These are phyloP conservation scores for Backusella luteola DNA, from an alignment of 192 early-diverging fungal species.

Conservation along the genomic window DNA sequence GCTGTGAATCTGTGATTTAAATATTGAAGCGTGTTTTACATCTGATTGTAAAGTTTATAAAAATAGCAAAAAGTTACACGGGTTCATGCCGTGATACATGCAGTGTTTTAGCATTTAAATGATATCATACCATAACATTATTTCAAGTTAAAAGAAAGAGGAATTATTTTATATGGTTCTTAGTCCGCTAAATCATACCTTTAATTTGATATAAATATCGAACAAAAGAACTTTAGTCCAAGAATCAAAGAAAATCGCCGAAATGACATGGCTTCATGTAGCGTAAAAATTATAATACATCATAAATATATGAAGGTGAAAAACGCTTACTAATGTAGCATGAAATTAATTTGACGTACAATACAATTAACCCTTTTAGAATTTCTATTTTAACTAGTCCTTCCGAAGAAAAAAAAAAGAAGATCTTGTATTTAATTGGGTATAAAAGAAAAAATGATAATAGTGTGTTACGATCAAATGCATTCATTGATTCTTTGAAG, in stretches of 20 bases:
- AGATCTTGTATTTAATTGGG: not conserved
- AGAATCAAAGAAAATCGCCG: not conserved
- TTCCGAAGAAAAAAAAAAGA: not conserved
- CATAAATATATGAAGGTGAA: not conserved
- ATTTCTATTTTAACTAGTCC: not conserved
- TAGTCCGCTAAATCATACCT: too few relatives aligned
- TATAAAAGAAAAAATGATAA: not conserved
- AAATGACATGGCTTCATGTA: not conserved
- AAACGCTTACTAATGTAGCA: not conserved
- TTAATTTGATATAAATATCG: not conserved
- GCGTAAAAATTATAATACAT: not conserved
- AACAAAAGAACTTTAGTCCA: not conserved
- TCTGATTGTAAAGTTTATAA: not conserved
- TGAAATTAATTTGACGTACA: not conserved
- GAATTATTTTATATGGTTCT: not conserved
- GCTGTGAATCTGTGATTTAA: conserved; percentile 1
- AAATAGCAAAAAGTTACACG: not conserved
- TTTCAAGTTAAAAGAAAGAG: not conserved
- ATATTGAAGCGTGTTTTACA: not conserved
- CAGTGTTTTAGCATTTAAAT: not conserved
- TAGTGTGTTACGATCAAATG: not conserved
- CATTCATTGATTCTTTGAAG: not conserved
- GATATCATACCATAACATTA: not conserved
- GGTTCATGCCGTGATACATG: not conserved
- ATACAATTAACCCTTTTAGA: not conserved